Evolutionary conservation across 176 grass and related monocot genomes (phyloP), one percentile per base, ranked within the genome.

Genomic region (Lolium perenne): DNA sequence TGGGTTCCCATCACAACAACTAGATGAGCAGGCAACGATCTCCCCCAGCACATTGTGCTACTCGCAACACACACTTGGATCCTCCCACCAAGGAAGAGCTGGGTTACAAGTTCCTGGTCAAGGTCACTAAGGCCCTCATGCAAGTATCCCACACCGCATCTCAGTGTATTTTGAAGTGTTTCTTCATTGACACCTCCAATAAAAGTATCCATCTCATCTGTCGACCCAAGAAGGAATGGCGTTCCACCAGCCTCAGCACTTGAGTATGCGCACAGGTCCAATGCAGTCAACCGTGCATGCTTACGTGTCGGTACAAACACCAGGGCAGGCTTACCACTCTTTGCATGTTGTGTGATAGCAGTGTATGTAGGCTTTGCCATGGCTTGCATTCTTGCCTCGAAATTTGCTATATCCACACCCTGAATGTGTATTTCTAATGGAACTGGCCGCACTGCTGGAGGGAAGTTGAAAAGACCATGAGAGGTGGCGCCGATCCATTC

Each of bases 1-100:
- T 98, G 96, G 18, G 96, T 98, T 38, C 96, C 96, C 96, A 98
- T 95, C 61, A 98, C 88, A 65, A 98, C 96, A 49, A 98, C 96
- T 63, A 98, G 81, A 87, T 98, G 96, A 76, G 96, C 85, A 68
- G 93, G 94, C 75, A 98, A 87, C 74, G 96, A 92, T 78, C 88
- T 92, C 76, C 93, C 96, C 96, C 96, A 98, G 88, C 96, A 98
- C 84, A 98, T 80, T 43, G 91, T 95, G 66, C 91, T 92, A 69
- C 91, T 95, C 7, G 90, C 91, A 80, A 98, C 78, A 87, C 96
- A 98, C 38, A 98, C 93, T 93, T 95, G 96, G 79, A 98, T 98
- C 81, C 91, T 89, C 74, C 93, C 93, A 79, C 93, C 91, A 81
- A 95, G 86, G 79, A 95, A 98, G 54, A 98, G 84, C 40, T 88